Evolutionary conservation across 2,329 filamentous ascomycete genomes (phyloP).

Genomic region (Fusarium cyanostomum): DNA sequence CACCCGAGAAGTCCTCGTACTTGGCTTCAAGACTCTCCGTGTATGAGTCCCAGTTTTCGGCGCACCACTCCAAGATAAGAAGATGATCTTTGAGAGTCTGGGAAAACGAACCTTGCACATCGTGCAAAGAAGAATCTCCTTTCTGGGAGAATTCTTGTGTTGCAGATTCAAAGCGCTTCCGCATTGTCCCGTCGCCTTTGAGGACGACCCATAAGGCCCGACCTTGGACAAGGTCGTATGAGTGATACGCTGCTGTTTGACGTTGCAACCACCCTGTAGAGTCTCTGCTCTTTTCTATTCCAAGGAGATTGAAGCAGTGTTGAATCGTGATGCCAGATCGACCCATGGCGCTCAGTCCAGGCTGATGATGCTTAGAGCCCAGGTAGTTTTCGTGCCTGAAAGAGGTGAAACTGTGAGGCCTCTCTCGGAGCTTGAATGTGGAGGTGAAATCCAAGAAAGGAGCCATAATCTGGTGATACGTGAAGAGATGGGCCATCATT

Average conservation of each 20-base stretch:
- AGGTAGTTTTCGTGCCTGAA: constrained; percentile 12
- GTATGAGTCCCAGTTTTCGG: constrained; percentile 10
- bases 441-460: constrained; percentile 7
- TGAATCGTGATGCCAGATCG: constrained; percentile 9
- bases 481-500: constrained; percentile 4
- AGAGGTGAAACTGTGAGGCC: constrained; percentile 1
- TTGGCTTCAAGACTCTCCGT: background rate
- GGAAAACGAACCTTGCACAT: background rate
- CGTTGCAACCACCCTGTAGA: background rate
- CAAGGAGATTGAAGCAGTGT: constrained; percentile 14
- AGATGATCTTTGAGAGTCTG: constrained; percentile 6
- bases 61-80: constrained; percentile 1
- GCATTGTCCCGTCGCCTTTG: constrained; percentile 4
- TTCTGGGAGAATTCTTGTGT: background rate
- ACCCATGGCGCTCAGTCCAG: background rate
- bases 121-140: background rate
- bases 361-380: background rate
- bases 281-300: background rate
- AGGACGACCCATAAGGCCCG: constrained; percentile 3
- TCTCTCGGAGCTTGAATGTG: constrained; percentile 4
- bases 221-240: constrained; percentile 1
- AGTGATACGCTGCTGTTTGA: constrained; percentile 10
- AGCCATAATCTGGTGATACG: constrained; percentile 10
- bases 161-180: background rate
- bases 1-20: background rate